Evolutionary conservation across 2,329 filamentous ascomycete genomes (phyloP).

Genomic region (Nemania abortiva): DNA sequence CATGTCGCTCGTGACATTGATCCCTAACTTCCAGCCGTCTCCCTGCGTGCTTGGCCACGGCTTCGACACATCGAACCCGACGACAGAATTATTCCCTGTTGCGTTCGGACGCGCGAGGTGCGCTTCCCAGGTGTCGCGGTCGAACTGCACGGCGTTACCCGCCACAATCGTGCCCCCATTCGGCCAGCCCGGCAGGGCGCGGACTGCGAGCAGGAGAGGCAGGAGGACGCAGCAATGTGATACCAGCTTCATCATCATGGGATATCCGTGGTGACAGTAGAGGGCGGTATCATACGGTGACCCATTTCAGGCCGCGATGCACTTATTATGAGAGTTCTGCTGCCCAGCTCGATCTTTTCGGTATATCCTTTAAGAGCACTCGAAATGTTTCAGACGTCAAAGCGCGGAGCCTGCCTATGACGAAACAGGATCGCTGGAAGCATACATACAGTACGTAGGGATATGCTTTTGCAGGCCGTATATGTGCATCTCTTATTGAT

Average conservation of each 20-base stretch:
- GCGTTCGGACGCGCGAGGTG: conserved; percentile 59
- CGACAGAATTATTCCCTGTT: conserved; percentile 37
- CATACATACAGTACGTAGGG: neutral
- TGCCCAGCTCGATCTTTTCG: neutral
- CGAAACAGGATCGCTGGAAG: neutral
- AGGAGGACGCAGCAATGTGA: neutral
- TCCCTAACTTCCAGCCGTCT: conserved; percentile 56
- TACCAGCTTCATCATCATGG: conserved; percentile 8
- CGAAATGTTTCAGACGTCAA: neutral
- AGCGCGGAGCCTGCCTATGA: conserved; percentile 7
- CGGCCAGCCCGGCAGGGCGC: conserved; percentile 59
- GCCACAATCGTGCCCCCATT: conserved; percentile 43
- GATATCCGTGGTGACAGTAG: neutral
- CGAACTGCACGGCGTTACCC: conserved; percentile 46
- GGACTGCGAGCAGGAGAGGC: conserved; percentile 13
- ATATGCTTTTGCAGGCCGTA: conserved; percentile 1
- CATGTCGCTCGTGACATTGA: conserved; percentile 47
- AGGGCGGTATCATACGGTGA: neutral
- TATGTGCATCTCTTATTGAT: neutral
- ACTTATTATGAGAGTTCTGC: neutral
- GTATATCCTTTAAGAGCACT: neutral
- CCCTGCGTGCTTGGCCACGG: conserved; percentile 63
- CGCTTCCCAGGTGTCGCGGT: conserved; percentile 44
- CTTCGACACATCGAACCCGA: conserved; percentile 50
- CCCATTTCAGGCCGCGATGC: conserved; percentile 19